Evolutionary conservation across 164 flowering plant species (phyloP), one percentile per base, ranked within the genome.

Genomic region (Annona squamosa): DNA sequence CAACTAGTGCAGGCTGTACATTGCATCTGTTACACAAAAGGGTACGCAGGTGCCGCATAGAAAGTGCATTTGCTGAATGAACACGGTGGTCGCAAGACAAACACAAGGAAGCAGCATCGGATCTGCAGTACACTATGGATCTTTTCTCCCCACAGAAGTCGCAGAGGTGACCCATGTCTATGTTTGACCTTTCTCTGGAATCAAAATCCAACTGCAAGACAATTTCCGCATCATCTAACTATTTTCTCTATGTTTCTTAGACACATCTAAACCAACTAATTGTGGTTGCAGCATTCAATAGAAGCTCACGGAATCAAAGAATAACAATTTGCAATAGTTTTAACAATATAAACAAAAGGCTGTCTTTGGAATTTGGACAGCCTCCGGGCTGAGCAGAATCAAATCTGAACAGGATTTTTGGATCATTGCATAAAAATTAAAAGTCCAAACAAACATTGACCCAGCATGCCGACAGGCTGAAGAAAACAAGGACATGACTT

Each of bases 41-140:
- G 46, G 96, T 90, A 71, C 99, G 85, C 3, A 93, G 81, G 76
- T 94, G 99, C 65, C 99, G 97, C 71, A 72, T 86, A 43, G 97
- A 90, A 68, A 94, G 87, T 46, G 95, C 90, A 85, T 94, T 94
- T n/a, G 97, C 97, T 72, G 95, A 91, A 76, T 94, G 99, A 65
- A 94, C 97, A 76, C 85, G 88, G 0, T 89, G 87, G 64, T 94
- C 99, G 83, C 99, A 94, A 10, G 99, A 90, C 77, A 94, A 81
- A 77, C 99, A 94, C 72, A 94, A 84, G 77, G 87, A 84, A 41
- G 98, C 98, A 18, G 91, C 86, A 85, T 94, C 98, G 45, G 98
- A 89, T 48, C 94, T 84, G 77, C 98, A 94, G 74, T 90, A 90
- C 3, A 94, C 92, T 82, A 92, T 82, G 3, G 99, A 87, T 72